Base-by-base conservation (phyloP, 345 rosid genomes). In the Salix exigua region DNA sequence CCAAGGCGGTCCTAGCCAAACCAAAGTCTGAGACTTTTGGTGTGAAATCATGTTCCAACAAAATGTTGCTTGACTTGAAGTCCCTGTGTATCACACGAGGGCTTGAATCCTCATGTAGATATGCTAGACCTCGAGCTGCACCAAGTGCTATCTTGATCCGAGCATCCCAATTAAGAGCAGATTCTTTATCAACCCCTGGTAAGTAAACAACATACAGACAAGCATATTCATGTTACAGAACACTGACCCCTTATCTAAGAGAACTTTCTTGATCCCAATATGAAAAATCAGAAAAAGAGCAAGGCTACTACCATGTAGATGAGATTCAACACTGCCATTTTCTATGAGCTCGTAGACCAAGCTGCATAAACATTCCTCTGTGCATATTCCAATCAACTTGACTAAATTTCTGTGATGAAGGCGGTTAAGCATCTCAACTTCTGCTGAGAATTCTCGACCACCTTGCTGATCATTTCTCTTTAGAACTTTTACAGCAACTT, bases 1-100 rank as follows among this genome's bases (percentile, higher is more conserved):
- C 99, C 77, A 93, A 69, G 64, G 99, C 98, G 7, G 89, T 89
- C 74, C 99, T 86, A 73, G 99, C 99, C 81, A 96, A 86, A 81
- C 99, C 99, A 72, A 96, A 96, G 82, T 96, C 99, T 0, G 99
- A 89, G 17, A 93, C 99, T 85, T 96, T 96, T 76, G 99, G 95
- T 0, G 92, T 93, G 82, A 90, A 93, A 83, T 93, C 99, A 67
- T 87, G 85, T 82, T 96, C 99, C 83, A 96, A 82, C 83, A 96
- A 84, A 80, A 96, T 96, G 85, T 96, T 96, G 87, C 98, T 96
- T 17, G 98, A 77, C 86, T 96, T 96, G 86, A 96, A 96, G 83
- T 96, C 99, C 85, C 99, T 83, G 77, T 96, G 99, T 79, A 96
- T 96, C 67, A 96, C 98, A 37, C 91, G 87, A 1, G 99, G 99